Conservation (phyloP, 495 filamentous ascomycete genomes). For the Corynascus novoguineensis region DNA sequence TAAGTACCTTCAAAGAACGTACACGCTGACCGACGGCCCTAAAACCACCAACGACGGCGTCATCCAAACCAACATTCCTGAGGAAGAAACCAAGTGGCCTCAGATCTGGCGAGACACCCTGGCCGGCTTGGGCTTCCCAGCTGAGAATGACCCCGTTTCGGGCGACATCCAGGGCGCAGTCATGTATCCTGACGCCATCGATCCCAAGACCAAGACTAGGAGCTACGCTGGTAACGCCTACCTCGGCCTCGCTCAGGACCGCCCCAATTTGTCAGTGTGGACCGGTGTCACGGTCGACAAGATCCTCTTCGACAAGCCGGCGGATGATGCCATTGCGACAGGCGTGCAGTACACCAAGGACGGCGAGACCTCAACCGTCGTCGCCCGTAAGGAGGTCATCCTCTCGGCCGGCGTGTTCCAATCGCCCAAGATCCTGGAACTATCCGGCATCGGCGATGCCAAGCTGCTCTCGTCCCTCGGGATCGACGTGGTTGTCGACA, state of each 20-base stretch:
- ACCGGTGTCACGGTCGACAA: slow-evolving; percentile 37
- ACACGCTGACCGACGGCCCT: slow-evolving; percentile 8
- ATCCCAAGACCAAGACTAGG: slow-evolving; percentile 28
- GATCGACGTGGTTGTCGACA: slow-evolving; percentile 43
- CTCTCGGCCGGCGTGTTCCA: slow-evolving; percentile 47
- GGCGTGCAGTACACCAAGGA: slow-evolving; percentile 45
- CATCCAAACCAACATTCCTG: slow-evolving; percentile 17
- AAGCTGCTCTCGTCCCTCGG: slow-evolving; percentile 30
- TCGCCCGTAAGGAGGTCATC: slow-evolving; percentile 48
- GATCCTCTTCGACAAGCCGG: slow-evolving; percentile 34
- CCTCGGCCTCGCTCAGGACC: slow-evolving; percentile 16
- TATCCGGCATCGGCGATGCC: slow-evolving; percentile 36
- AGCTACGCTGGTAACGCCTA: slow-evolving; percentile 31
- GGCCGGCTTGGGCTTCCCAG: slow-evolving; percentile 20
- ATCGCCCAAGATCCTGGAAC: slow-evolving; percentile 48
- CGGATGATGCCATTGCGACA: slow-evolving; percentile 17
- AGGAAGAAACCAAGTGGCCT: slow-evolving; percentile 14
- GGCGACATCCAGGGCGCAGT: slow-evolving; percentile 32
- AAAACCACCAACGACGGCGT: slow-evolving; percentile 11
- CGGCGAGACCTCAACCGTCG: slow-evolving; percentile 38
- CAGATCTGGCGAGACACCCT: slow-evolving; percentile 29
- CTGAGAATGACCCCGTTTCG: slow-evolving; percentile 14
- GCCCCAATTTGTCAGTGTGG: slow-evolving; percentile 37
- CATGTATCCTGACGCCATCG: slow-evolving; percentile 23
- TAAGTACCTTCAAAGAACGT: slow-evolving; percentile 22